Percentiles rank a stretch among this genome's conserved stretches.
phyloP scores from a whole-genome alignment of 257 asterid species.

The Cordia subcordata region DNA sequence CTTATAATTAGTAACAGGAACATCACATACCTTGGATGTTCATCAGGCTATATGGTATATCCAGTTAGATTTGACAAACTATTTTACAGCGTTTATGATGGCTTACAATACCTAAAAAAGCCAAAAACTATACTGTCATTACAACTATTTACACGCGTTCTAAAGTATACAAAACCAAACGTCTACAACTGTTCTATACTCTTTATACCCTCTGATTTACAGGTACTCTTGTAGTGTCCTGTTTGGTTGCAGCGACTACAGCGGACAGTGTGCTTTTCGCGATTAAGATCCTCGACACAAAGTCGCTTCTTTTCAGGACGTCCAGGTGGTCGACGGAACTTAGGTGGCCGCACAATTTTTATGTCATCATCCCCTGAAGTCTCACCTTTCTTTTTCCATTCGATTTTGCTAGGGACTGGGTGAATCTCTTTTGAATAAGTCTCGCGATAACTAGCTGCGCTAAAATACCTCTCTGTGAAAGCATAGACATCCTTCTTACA shows the following conservation, averaged over 20 bases:
- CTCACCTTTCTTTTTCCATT: constrained; percentile 40
- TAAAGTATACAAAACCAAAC: constrained; percentile 5
- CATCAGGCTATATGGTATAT: neutral
- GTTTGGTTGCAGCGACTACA: constrained; percentile 65
- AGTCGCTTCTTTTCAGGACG: constrained; percentile 69
- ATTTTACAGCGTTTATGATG: no score
- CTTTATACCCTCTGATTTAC: constrained; percentile 43
- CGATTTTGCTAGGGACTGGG: constrained; percentile 46
- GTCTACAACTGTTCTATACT: constrained; percentile 33
- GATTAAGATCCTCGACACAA: constrained; percentile 56
- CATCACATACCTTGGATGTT: neutral
- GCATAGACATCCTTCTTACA: constrained; percentile 51
- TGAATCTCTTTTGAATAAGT: constrained; percentile 41
- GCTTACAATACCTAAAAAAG: no score
- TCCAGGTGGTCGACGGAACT: constrained; percentile 66
- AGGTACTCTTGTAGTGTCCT: constrained; percentile 74
- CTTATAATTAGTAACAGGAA: neutral
- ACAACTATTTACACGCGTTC: neutral
- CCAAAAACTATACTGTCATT: neutral
- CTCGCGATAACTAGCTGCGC: constrained; percentile 39
- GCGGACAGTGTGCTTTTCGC: constrained; percentile 70
- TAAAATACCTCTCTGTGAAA: constrained; percentile 43
- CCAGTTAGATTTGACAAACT: neutral
- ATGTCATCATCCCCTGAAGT: constrained; percentile 25
- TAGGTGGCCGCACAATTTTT: constrained; percentile 57